phyloP scores from a whole-genome alignment of 768 basidiomycete genomes.

The Rhodosporidiobolus odoratus region DNA sequence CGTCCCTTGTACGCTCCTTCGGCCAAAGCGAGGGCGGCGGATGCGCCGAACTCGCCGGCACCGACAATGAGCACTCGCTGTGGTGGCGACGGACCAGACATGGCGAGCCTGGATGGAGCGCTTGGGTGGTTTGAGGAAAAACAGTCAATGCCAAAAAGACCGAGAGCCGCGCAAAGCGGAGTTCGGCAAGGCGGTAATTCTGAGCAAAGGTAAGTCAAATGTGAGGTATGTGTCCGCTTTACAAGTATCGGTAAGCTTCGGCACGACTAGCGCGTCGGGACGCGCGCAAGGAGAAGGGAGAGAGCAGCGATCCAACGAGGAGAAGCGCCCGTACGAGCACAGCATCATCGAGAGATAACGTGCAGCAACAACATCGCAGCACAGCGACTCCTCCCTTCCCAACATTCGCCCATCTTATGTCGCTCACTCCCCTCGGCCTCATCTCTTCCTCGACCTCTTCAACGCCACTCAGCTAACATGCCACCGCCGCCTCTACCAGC shows the following conservation, averaged over 20 bases:
- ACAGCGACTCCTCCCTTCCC: too few species aligned
- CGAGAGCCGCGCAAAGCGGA: not conserved
- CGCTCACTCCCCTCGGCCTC: not conserved
- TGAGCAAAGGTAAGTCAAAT: too few species aligned
- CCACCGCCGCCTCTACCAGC: slow-evolving; percentile 7
- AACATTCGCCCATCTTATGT: too few species aligned
- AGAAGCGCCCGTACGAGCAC: too few species aligned
- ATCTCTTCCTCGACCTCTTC: not conserved
- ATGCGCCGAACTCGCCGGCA: slow-evolving; percentile 40
- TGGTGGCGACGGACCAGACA: slow-evolving; percentile 13
- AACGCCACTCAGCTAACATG: not conserved
- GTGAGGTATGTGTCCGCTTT: too few species aligned
- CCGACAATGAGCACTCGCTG: slow-evolving; percentile 35
- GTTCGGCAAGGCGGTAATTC: not conserved
- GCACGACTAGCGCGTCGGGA: too few species aligned
- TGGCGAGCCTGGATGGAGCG: not conserved
- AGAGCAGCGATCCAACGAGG: too few species aligned
- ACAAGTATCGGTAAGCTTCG: too few species aligned
- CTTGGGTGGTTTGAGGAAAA: not conserved
- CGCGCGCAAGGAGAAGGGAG: too few species aligned
- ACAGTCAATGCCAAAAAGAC: not conserved
- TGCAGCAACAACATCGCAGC: too few species aligned
- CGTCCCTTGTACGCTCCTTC: slow-evolving; percentile 25
- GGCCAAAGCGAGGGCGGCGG: slow-evolving; percentile 38
- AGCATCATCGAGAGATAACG: too few species aligned